Evolutionary conservation across 2,329 filamentous ascomycete species (phyloP).

Genomic region (Diaporthe ampelina): DNA sequence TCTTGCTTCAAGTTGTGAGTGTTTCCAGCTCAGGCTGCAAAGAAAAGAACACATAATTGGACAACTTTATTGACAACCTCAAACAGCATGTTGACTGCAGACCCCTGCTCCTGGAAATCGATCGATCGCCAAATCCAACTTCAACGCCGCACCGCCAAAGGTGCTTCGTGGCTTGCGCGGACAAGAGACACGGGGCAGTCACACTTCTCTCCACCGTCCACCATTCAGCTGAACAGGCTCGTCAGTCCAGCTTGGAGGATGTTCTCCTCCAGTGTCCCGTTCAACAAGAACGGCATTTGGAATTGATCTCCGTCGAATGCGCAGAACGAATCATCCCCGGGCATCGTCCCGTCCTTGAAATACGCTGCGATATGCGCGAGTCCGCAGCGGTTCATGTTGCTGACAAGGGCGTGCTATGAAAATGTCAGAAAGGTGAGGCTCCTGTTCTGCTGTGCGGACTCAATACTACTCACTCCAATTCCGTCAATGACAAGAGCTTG

Average conservation of each 20-base stretch:
- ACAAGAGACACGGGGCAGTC: background rate
- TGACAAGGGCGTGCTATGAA: background rate
- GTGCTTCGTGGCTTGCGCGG: background rate
- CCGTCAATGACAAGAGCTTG: conserved; percentile 38
- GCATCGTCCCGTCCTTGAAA: conserved; percentile 37
- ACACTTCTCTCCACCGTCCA: no score
- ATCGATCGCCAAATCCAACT: background rate
- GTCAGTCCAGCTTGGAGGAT: background rate
- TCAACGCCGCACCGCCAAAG: background rate
- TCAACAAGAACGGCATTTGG: conserved; percentile 29
- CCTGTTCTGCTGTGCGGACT: background rate
- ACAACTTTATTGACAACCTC: no score
- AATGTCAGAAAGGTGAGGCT: background rate
- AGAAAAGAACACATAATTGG: no score
- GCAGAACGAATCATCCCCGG: conserved; percentile 40
- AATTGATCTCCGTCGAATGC: conserved; percentile 31
- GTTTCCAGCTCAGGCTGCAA: background rate
- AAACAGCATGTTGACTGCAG: background rate
- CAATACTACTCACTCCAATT: conserved; percentile 36
- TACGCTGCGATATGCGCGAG: conserved; percentile 33
- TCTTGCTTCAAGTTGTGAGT: no score
- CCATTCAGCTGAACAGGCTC: background rate
- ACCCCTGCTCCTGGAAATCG: background rate
- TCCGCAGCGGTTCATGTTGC: conserved; percentile 13
- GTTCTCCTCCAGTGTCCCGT: conserved; percentile 35